Percentiles rank a stretch among this genome's conserved stretches.
phyloP scores from a whole-genome alignment of 495 filamentous ascomycete species.

The Penicillium arizonense region DNA sequence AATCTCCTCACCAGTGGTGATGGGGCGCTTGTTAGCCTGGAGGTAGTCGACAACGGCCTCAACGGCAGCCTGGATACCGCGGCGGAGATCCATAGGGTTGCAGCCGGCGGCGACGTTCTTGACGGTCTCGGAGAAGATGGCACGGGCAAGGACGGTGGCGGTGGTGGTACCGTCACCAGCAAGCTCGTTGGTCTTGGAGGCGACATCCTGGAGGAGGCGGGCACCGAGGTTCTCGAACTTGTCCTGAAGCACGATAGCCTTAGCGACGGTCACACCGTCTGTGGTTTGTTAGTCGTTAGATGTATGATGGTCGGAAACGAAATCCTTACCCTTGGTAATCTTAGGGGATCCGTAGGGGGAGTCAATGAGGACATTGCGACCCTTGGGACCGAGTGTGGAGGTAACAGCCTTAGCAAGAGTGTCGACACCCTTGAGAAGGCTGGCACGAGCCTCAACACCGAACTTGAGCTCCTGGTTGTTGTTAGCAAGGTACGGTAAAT shows the following conservation, averaged over 20 bases:
- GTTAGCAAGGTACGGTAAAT: conserved; percentile 21
- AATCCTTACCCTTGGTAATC: conserved; percentile 89
- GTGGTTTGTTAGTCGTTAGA: conserved; percentile 3
- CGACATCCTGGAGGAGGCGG: conserved; percentile 93
- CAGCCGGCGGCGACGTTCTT: conserved; percentile 99
- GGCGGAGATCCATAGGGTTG: conserved; percentile 98
- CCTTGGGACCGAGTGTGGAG: conserved; percentile 95
- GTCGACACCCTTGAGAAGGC: conserved; percentile 91
- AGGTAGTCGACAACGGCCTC: conserved; percentile 92
- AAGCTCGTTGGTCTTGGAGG: conserved; percentile 98
- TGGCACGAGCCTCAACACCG: conserved; percentile 87
- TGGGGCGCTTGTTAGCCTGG: conserved; percentile 89
- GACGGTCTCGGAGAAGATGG: conserved; percentile 99
- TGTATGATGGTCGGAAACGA: neutral
- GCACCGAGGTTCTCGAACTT: conserved; percentile 99
- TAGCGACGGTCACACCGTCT: conserved; percentile 92
- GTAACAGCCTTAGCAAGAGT: conserved; percentile 95
- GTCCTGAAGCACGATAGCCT: conserved; percentile 90
- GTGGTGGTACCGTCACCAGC: conserved; percentile 98
- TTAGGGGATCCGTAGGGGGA: conserved; percentile 97
- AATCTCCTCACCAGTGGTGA: conserved; percentile 96
- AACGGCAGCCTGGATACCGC: conserved; percentile 94
- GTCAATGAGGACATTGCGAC: conserved; percentile 96
- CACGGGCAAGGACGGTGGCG: conserved; percentile 92
- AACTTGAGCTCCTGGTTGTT: conserved; percentile 86